These are phyloP conservation scores for Beta vulgaris DNA, from an alignment of 148 eudicot species.

Conservation along the genomic window DNA sequence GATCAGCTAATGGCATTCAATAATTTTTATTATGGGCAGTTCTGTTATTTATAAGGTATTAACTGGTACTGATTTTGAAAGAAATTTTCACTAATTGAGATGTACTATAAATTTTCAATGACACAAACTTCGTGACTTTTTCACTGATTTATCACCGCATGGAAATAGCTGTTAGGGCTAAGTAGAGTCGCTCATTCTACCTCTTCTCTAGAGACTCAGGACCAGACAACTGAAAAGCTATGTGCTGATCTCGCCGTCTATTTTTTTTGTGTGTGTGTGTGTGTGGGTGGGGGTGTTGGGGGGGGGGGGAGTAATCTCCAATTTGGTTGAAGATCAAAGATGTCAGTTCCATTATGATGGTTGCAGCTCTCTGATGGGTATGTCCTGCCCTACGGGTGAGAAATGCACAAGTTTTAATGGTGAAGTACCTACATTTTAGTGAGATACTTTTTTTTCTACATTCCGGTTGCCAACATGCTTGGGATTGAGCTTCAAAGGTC, in stretches of 20 bases:
- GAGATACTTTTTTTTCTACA: neutral
- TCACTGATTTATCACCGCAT: neutral
- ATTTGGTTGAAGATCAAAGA: neutral
- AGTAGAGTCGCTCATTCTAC: neutral
- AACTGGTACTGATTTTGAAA: neutral
- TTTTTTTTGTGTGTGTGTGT: too few relatives aligned
- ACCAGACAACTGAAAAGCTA: neutral
- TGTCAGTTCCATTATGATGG: neutral
- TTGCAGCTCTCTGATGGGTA: neutral
- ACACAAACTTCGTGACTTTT: neutral
- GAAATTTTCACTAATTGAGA: neutral
- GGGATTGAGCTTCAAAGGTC: neutral
- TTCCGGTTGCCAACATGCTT: neutral
- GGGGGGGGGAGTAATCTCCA: too few relatives aligned
- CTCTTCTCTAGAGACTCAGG: neutral
- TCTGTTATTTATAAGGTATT: neutral
- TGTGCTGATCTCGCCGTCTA: neutral
- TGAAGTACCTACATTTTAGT: neutral
- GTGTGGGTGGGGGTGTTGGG: too few relatives aligned
- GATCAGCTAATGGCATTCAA: constrained; percentile 2
- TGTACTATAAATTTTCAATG: too few relatives aligned
- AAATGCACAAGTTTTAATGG: neutral
- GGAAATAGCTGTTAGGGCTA: neutral
- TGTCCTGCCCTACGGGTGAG: neutral
- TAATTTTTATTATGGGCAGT: neutral